phyloP scores from a whole-genome alignment of 345 rosid genomes.

The Viola odorata region DNA sequence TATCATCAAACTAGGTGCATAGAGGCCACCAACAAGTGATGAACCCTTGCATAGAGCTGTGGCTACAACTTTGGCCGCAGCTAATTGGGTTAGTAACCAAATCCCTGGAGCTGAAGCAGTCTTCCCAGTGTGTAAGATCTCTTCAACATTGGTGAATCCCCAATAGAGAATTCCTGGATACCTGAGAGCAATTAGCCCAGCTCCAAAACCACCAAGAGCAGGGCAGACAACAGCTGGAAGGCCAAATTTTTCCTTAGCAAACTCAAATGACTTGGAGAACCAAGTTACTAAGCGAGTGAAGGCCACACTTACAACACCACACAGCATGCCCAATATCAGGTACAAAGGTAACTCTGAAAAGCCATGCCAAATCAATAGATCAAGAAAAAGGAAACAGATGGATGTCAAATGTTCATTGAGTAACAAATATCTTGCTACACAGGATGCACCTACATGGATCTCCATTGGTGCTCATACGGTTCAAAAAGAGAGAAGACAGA shows the following conservation, averaged over 20 bases:
- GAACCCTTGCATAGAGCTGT: conserved; percentile 97
- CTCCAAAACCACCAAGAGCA: conserved; percentile 96
- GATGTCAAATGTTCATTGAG: neutral
- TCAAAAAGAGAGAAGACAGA: neutral
- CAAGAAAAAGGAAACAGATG: neutral
- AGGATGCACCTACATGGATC: neutral
- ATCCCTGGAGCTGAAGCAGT: conserved; percentile 97
- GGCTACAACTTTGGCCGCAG: conserved; percentile 92
- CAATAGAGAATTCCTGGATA: conserved; percentile 96
- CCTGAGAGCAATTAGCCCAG: conserved; percentile 91
- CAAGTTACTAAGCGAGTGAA: conserved; percentile 78
- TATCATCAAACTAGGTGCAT: conserved; percentile 99
- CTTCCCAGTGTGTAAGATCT: conserved; percentile 92
- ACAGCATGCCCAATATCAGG: conserved; percentile 94
- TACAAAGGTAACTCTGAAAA: conserved; percentile 85
- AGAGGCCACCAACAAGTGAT: conserved; percentile 94
- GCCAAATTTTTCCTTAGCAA: conserved; percentile 69
- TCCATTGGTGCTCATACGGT: neutral
- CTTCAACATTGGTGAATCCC: conserved; percentile 99
- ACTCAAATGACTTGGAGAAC: conserved; percentile 74
- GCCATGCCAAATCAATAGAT: conserved; percentile 13
- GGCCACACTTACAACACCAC: conserved; percentile 91
- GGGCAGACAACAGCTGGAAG: conserved; percentile 92
- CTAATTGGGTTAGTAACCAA: conserved; percentile 84
- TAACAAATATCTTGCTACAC: neutral